These are phyloP conservation scores for Helenozyma rhizophorensis DNA, from an alignment of 805 yeast species.

Conservation along the genomic window DNA sequence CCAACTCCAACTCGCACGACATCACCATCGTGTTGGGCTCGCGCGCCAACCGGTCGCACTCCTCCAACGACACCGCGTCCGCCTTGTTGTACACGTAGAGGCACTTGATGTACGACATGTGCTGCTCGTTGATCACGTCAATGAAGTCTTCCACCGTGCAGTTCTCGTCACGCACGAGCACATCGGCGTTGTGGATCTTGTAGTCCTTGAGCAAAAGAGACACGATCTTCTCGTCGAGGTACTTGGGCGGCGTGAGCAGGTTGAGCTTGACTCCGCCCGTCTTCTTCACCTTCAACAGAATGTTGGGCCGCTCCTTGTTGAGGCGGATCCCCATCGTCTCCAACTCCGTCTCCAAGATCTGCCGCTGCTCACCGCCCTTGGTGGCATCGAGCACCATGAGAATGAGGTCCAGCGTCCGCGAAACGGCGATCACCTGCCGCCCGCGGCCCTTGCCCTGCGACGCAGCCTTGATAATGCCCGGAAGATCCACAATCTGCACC, in stretches of 20 bases:
- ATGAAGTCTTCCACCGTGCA: conserved; percentile 89
- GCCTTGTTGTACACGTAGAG: conserved; percentile 91
- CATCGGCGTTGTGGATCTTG: conserved; percentile 90
- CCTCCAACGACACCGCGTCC: conserved; percentile 93
- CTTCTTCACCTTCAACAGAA: conserved; percentile 70
- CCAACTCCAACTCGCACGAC: conserved; percentile 86
- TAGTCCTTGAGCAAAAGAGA: conserved; percentile 76
- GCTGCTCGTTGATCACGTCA: conserved; percentile 83
- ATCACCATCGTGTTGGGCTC: conserved; percentile 91
- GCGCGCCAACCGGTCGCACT: conserved; percentile 86
- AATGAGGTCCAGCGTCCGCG: conserved; percentile 89
- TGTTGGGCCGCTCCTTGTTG: conserved; percentile 73
- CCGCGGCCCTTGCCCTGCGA: conserved; percentile 97
- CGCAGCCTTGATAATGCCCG: conserved; percentile 96
- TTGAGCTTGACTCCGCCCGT: conserved; percentile 91
- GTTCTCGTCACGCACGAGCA: conserved; percentile 80
- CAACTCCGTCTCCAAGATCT: conserved; percentile 79
- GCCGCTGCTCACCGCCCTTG: conserved; percentile 84
- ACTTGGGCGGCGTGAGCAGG: conserved; percentile 74
- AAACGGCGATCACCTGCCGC: conserved; percentile 93
- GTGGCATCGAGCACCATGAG: conserved; percentile 96
- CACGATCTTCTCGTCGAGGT: conserved; percentile 77
- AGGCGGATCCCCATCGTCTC: conserved; percentile 92
- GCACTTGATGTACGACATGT: conserved; percentile 85
- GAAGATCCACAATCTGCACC: conserved; percentile 94